Percentiles rank a stretch among this genome's conserved stretches.
Evolutionary conservation across 192 early-diverging fungal genomes (phyloP).

Genomic region (Gaertneriomyces sp.): DNA sequence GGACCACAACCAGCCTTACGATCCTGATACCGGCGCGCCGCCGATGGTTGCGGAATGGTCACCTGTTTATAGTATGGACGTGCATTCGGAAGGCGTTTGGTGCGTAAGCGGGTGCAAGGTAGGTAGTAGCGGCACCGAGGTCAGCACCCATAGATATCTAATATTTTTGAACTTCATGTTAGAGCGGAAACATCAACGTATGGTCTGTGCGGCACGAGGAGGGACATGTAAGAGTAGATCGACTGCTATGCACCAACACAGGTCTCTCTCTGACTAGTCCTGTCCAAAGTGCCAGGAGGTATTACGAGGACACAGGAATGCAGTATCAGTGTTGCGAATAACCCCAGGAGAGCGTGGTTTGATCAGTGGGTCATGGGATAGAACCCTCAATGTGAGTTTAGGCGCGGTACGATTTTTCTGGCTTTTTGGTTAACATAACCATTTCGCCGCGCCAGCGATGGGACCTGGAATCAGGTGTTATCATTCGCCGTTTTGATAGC

Average conservation of each 20-base stretch:
- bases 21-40: not conserved
- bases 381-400: slow-evolving; percentile 42
- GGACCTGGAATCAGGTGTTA: slow-evolving; percentile 79
- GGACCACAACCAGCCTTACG: too few species aligned
- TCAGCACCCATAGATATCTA: not conserved
- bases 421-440: slow-evolving; percentile 1
- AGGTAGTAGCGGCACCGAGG: not conserved
- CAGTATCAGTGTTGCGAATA: slow-evolving; percentile 80
- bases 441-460: slow-evolving; percentile 37
- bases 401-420: not conserved
- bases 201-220: slow-evolving; percentile 92
- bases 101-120: slow-evolving; percentile 73
- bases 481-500: slow-evolving; percentile 66
- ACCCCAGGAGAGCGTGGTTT: slow-evolving; percentile 76
- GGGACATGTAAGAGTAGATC: slow-evolving; percentile 52
- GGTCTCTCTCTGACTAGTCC: not conserved
- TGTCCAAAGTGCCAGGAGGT: slow-evolving; percentile 66
- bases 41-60: slow-evolving; percentile 51
- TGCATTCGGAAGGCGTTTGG: slow-evolving; percentile 91
- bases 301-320: slow-evolving; percentile 71
- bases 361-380: slow-evolving; percentile 96
- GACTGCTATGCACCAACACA: not conserved
- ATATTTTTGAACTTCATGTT: not conserved
- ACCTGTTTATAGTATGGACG: slow-evolving; percentile 86
- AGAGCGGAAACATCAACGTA: slow-evolving; percentile 81